Evolutionary conservation across 805 yeast genomes (phyloP), one percentile per base, ranked within the genome.

Genomic region (Hanseniaspora thailandica): DNA sequence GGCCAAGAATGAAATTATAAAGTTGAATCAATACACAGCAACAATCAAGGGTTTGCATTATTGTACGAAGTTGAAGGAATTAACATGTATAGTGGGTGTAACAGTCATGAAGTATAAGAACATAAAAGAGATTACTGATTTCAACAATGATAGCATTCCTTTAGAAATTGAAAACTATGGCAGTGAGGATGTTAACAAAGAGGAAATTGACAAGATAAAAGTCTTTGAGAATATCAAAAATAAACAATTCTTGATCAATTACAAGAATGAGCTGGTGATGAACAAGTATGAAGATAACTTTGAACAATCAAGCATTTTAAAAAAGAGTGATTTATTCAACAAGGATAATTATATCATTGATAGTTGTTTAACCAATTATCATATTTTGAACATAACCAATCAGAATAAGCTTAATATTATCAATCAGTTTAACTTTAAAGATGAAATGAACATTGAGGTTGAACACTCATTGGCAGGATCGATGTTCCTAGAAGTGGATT

Each of bases 401-500:
- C 74, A 73, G 2, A 60, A 66, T 2, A 72, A 72, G 49, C 61
- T 74, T 19, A 55, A 78, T 4, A 60, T 72, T 0, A 71, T 74
- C 40, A 81, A 80, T 57, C 76, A 77, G 54, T 63, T 82, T 33
- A 77, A 73, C 56, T 76, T 75, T 53, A 66, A 74, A 45, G 61
- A 71, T 36, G 73, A 72, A 38, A 62, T 69, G 1, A 63, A 78
- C 4, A 72, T 67, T 40, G 59, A 55, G 51, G 61, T 61, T 23
- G 63, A 63, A 5, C 41, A 43, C 28, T 25, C 26, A 1, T 62
- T 62, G 43, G 76, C 72, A 45, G 60, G 63, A 26, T 62, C 75
- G 45, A 54, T 72, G 6, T 82, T 82, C 0, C 62, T 79, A 5
- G 61, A 74, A 2, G 70, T 72, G 1, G 94, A 84, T 60, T 65